phyloP scores from a whole-genome alignment of 495 filamentous ascomycete genomes.

The Penicillium daleae region DNA sequence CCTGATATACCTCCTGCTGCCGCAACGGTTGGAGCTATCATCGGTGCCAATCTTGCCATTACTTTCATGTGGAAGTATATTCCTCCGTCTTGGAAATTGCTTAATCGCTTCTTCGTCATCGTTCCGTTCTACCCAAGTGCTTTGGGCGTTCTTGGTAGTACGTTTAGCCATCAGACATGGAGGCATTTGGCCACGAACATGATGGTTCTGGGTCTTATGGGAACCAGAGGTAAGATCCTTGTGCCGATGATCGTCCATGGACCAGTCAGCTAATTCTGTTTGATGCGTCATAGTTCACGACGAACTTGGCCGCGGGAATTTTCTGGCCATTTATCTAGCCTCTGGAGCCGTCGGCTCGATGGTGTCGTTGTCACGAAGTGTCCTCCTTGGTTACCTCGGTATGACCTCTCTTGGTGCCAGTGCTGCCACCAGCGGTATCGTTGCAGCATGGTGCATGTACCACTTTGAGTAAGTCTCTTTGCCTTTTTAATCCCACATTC shows the following conservation, averaged over 20 bases:
- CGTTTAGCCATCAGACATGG: slow-evolving; percentile 77
- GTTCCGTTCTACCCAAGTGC: slow-evolving; percentile 70
- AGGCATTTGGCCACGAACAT: slow-evolving; percentile 75
- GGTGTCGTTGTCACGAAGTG: slow-evolving; percentile 59
- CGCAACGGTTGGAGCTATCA: slow-evolving; percentile 72
- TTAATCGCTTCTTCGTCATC: slow-evolving; percentile 80
- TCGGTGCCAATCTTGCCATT: slow-evolving; percentile 65
- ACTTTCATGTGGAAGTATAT: slow-evolving; percentile 65
- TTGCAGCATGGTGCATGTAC: slow-evolving; percentile 70
- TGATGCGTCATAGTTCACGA: slow-evolving; percentile 64
- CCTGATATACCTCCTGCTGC: slow-evolving; percentile 77
- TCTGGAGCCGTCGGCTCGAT: slow-evolving; percentile 70
- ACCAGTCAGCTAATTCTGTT: slow-evolving; percentile 4
- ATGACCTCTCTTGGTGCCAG: slow-evolving; percentile 72
- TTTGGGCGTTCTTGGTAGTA: slow-evolving; percentile 65
- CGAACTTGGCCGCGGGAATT: slow-evolving; percentile 82
- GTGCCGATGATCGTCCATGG: background rate
- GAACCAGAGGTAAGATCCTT: slow-evolving; percentile 50
- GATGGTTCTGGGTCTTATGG: slow-evolving; percentile 61
- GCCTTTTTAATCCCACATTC: background rate
- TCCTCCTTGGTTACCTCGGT: slow-evolving; percentile 54
- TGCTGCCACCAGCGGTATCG: slow-evolving; percentile 68
- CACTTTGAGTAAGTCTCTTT: slow-evolving; percentile 50
- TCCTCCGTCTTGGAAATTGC: slow-evolving; percentile 68
- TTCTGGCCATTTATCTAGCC: slow-evolving; percentile 76